Evolutionary conservation across 1,284 basidiomycete species (phyloP).

Genomic region (Malassezia pachydermatis): DNA sequence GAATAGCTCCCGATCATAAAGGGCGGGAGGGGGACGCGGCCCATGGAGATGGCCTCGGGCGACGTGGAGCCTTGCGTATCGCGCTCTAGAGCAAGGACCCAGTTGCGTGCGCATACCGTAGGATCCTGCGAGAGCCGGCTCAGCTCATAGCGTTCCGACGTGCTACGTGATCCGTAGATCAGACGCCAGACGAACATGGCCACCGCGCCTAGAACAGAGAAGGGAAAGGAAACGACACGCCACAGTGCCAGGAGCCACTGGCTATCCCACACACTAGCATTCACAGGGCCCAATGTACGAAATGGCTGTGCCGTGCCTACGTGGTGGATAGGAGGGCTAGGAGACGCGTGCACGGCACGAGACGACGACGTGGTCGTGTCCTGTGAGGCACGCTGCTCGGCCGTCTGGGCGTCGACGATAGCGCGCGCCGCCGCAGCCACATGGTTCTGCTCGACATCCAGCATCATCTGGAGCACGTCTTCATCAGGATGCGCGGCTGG

Average conservation of each 20-base stretch:
- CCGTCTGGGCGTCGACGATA: constrained; percentile 11
- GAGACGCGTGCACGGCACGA: background rate
- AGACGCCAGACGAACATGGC: constrained; percentile 1
- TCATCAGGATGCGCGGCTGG: background rate
- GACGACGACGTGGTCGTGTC: background rate
- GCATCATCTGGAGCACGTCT: constrained; percentile 9
- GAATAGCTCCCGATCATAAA: constrained; percentile 77
- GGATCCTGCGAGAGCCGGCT: constrained; percentile 11
- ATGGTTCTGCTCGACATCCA: constrained; percentile 10
- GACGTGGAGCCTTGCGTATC: constrained; percentile 7
- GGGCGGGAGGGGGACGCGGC: constrained; percentile 20
- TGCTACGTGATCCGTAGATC: background rate
- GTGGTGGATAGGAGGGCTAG: background rate
- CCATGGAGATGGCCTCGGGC: background rate
- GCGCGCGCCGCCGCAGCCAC: constrained; percentile 1
- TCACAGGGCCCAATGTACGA: background rate
- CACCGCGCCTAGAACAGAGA: constrained; percentile 1
- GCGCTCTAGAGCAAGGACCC: constrained; percentile 11
- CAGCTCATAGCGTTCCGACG: background rate
- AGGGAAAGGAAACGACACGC: constrained; percentile 6
- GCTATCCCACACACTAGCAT: background rate
- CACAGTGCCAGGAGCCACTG: background rate
- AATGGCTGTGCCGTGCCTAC: background rate
- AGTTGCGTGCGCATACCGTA: background rate
- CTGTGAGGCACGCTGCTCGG: constrained; percentile 3